These are phyloP conservation scores for Mucor ambiguus DNA, from an alignment of 371 early-diverging fungal species.

Conservation along the genomic window DNA sequence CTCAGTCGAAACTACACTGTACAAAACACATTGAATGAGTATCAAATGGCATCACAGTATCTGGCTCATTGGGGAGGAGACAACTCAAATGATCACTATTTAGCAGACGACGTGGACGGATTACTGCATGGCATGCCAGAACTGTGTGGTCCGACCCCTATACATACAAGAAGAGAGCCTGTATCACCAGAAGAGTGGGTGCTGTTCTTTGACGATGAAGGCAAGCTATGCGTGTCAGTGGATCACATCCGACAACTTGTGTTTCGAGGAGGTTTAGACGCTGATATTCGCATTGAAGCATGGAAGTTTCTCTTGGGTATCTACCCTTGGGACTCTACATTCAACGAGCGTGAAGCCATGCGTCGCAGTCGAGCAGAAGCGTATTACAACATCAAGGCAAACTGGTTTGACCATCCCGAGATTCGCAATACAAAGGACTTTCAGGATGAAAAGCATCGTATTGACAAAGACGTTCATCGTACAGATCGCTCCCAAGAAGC, in stretches of 20 bases:
- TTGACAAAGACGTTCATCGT: conserved; percentile 94
- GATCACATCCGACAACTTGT: conserved; percentile 63
- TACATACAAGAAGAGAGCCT: conserved; percentile 50
- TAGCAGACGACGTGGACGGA: conserved; percentile 29
- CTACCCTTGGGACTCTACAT: conserved; percentile 85
- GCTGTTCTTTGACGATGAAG: conserved; percentile 66
- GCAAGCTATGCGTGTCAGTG: conserved; percentile 55
- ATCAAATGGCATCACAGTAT: conserved; percentile 80
- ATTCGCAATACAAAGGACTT: conserved; percentile 62
- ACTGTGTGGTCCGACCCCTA: conserved; percentile 27
- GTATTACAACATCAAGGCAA: conserved; percentile 76
- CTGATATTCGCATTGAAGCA: conserved; percentile 82
- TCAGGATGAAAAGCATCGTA: conserved; percentile 81
- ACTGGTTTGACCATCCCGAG: conserved; percentile 76
- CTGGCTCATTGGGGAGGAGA: conserved; percentile 71
- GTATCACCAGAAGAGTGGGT: conserved; percentile 82
- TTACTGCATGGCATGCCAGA: conserved; percentile 36
- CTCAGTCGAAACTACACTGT: conserved; percentile 54
- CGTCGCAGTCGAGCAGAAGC: conserved; percentile 64
- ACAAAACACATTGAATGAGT: conserved; percentile 65
- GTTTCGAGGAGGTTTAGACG: conserved; percentile 81
- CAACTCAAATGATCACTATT: conserved; percentile 9
- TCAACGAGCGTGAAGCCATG: conserved; percentile 70
- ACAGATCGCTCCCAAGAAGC: conserved; percentile 86
- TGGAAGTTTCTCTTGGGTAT: conserved; percentile 90